phyloP scores from a whole-genome alignment of 345 rosid species.

The Rhodamnia rubescens region DNA sequence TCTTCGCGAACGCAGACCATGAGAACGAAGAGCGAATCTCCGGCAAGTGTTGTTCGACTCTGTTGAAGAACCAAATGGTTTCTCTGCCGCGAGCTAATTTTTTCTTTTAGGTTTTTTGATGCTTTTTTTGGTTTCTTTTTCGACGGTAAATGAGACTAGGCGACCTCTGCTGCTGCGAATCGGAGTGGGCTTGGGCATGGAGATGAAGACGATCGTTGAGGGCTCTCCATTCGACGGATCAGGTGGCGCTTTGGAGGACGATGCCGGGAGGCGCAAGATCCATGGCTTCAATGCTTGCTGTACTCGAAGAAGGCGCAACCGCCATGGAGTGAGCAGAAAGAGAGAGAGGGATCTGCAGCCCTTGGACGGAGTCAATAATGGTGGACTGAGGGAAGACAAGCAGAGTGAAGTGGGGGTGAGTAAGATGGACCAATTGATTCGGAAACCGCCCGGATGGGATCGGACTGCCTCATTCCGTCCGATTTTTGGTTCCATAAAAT shows the following conservation, averaged over 20 bases:
- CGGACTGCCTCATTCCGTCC: too few relatives aligned
- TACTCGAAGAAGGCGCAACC: not conserved
- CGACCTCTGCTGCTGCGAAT: not conserved
- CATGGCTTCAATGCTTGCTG: not conserved
- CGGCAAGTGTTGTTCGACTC: not conserved
- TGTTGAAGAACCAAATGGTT: not conserved
- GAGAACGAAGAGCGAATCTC: not conserved
- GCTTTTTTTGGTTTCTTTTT: not conserved
- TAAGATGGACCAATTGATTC: too few relatives aligned
- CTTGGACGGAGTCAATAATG: too few relatives aligned
- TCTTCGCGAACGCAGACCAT: constrained; percentile 14
- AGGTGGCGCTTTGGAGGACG: not conserved
- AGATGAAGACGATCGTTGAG: not conserved
- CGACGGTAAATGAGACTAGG: not conserved
- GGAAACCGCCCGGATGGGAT: too few relatives aligned
- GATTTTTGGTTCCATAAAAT: too few relatives aligned
- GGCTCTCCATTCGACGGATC: not conserved
- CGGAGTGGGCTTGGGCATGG: constrained; percentile 12
- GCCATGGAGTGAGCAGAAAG: too few relatives aligned
- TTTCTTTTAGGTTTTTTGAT: not conserved
- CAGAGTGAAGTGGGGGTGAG: too few relatives aligned
- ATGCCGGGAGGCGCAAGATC: not conserved
- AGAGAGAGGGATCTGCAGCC: too few relatives aligned
- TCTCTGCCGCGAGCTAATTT: not conserved
- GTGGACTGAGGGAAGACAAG: too few relatives aligned